phyloP scores from a whole-genome alignment of 306 rosid genomes.

The Glycine soja region DNA sequence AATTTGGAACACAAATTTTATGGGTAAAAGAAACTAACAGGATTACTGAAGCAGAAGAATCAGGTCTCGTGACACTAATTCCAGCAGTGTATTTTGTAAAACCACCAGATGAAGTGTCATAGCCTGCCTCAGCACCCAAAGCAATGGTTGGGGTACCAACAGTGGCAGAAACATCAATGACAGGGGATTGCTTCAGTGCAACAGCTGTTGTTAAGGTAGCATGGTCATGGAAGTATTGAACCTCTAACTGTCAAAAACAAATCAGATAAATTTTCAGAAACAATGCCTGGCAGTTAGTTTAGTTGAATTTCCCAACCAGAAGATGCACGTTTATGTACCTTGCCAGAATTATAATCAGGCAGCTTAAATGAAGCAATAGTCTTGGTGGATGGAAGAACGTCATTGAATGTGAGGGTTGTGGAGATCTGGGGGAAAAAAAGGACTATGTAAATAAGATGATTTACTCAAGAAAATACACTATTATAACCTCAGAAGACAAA shows the following conservation, averaged over 20 bases:
- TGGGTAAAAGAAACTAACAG: constrained; percentile 64
- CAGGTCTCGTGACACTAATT: constrained; percentile 64
- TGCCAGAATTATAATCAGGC: constrained; percentile 84
- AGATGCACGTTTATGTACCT: constrained; percentile 63
- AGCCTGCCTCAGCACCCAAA: constrained; percentile 90
- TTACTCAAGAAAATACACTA: constrained; percentile 27
- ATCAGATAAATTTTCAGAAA: constrained; percentile 28
- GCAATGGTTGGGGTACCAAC: constrained; percentile 82
- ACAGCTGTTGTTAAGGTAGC: constrained; percentile 71
- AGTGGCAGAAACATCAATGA: constrained; percentile 77
- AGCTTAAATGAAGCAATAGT: constrained; percentile 84
- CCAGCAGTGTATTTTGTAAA: constrained; percentile 89
- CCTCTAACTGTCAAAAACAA: constrained; percentile 72
- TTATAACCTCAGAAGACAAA: constrained; percentile 33
- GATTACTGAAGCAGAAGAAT: constrained; percentile 73
- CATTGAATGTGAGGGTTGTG: constrained; percentile 73
- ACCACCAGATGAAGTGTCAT: constrained; percentile 73
- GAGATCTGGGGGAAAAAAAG: constrained; percentile 59
- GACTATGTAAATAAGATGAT: constrained; percentile 28
- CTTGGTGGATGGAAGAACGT: constrained; percentile 86
- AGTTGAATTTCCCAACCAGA: constrained; percentile 1
- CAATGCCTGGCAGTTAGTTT: not conserved
- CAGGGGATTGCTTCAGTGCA: constrained; percentile 75
- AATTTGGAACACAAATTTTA: constrained; percentile 9
- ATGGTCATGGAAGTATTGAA: constrained; percentile 94